These are phyloP conservation scores for Echinochloa phyllopogon DNA, from an alignment of 176 grass and related monocot species.

Conservation along the genomic window DNA sequence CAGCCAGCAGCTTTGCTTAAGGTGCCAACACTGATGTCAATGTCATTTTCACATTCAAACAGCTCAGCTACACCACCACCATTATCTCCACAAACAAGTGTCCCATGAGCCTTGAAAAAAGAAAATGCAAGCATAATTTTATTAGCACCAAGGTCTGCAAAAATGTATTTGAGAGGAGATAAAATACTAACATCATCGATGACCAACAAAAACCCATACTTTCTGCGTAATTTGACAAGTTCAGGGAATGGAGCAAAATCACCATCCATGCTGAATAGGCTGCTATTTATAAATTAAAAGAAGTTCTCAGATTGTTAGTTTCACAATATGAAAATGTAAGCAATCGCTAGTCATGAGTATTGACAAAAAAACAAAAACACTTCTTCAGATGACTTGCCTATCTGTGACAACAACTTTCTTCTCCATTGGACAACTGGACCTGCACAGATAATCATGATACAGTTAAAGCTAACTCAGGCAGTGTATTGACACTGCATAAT, in stretches of 20 bases:
- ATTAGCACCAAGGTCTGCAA: slow-evolving; percentile 19
- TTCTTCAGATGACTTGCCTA: slow-evolving; percentile 55
- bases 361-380: slow-evolving; percentile 18
- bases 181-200: slow-evolving; percentile 86
- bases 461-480: neutral
- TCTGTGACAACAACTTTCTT: slow-evolving; percentile 96
- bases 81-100: slow-evolving; percentile 86
- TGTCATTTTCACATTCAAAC: slow-evolving; percentile 72
- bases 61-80: slow-evolving; percentile 75
- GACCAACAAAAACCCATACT: slow-evolving; percentile 86
- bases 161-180: slow-evolving; percentile 26
- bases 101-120: slow-evolving; percentile 81
- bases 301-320: slow-evolving; percentile 10
- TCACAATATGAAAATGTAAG: neutral
- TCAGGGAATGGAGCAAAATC: slow-evolving; percentile 83
- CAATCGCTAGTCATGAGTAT: neutral
- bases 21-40: slow-evolving; percentile 90
- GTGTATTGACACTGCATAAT: neutral
- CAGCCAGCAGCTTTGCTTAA: slow-evolving; percentile 90
- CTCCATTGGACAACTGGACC: slow-evolving; percentile 66
- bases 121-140: slow-evolving; percentile 17
- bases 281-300: slow-evolving; percentile 53
- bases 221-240: slow-evolving; percentile 71
- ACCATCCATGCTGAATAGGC: slow-evolving; percentile 97
- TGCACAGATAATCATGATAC: slow-evolving; percentile 27